Conservation (phyloP, 495 filamentous ascomycete species). For the Trichoderma virens region DNA sequence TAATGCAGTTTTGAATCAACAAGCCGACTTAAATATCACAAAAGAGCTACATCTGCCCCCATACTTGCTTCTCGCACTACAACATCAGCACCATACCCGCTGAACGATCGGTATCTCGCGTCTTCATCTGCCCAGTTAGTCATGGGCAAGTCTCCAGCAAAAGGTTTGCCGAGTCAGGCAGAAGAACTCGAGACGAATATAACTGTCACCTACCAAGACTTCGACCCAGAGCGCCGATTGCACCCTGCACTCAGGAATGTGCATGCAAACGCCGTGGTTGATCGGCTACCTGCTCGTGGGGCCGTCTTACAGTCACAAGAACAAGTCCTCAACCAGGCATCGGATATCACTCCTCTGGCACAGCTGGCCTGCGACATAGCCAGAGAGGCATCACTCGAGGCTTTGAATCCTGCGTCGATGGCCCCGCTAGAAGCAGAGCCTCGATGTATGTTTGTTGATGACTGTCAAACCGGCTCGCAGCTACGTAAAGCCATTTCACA, state of each 20-base stretch:
- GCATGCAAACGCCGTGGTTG: background rate
- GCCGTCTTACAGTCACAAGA: background rate
- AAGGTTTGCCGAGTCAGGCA: background rate
- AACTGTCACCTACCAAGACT: background rate
- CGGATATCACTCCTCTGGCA: background rate
- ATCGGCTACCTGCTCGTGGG: background rate
- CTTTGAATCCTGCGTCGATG: background rate
- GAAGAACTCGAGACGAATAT: background rate
- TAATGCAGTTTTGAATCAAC: background rate
- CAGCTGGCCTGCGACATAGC: background rate
- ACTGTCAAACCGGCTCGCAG: slow-evolving; percentile 44
- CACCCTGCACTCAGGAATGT: background rate
- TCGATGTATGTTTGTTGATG: slow-evolving; percentile 18
- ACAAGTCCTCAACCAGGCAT: background rate
- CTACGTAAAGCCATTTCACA: slow-evolving; percentile 73
- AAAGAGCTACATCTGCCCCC: background rate
- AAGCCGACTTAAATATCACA: background rate
- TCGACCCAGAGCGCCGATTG: background rate
- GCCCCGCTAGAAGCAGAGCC: background rate
- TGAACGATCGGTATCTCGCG: background rate
- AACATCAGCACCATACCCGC: background rate
- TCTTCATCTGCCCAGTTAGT: background rate
- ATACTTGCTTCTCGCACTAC: background rate
- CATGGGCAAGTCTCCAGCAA: background rate
- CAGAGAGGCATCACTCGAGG: background rate